These are phyloP conservation scores for Xanthoceras sorbifolium DNA, from an alignment of 345 rosid species.

Conservation along the genomic window DNA sequence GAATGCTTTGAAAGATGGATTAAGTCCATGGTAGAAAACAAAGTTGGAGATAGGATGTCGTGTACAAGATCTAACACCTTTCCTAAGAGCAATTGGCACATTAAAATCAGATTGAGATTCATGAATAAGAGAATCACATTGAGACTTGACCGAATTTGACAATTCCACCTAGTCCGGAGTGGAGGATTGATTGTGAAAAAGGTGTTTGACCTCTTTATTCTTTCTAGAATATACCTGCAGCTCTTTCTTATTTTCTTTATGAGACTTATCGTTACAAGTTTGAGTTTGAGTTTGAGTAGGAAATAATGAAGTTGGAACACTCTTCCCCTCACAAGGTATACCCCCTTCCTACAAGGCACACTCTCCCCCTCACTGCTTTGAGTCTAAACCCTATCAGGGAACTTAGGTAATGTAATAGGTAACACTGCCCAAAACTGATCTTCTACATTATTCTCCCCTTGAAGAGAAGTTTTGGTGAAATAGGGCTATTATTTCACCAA, in stretches of 20 bases:
- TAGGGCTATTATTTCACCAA: no score
- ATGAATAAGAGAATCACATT: no score
- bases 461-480: neutral
- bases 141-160: no score
- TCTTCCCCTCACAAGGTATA: no score
- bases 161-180: no score
- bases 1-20: no score
- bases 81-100: no score
- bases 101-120: no score
- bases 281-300: neutral
- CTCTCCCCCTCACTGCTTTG: neutral
- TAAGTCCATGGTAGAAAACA: no score
- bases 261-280: neutral
- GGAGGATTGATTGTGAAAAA: neutral
- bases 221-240: neutral
- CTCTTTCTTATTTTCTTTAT: neutral
- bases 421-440: neutral
- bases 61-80: no score
- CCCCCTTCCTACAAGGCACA: neutral
- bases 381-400: neutral
- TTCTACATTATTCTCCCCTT: neutral
- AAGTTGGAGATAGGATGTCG: no score
- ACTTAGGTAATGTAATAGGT: neutral
- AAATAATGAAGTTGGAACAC: no score
- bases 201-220: neutral